A percentile compares a stretch with the other conserved stretches of the same genome.
Conservation (phyloP, 1,284 basidiomycete genomes). For the Ceratobasidium sp. region DNA sequence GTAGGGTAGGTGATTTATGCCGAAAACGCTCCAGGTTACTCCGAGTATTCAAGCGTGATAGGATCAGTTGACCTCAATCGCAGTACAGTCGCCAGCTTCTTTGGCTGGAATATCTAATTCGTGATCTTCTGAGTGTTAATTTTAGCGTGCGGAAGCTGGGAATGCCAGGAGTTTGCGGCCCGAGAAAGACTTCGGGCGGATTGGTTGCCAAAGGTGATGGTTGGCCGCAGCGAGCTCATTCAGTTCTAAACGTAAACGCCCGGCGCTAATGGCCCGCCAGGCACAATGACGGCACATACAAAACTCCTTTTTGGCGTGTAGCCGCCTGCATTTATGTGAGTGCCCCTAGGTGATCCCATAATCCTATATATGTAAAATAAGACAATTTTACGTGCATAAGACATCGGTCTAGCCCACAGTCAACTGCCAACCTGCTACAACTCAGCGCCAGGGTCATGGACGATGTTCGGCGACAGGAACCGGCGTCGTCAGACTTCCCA, state of each 20-base stretch:
- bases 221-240: not conserved
- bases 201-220: not conserved
- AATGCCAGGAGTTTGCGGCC: not conserved
- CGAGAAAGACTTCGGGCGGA: constrained; percentile 10
- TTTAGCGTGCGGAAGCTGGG: constrained; percentile 4
- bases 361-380: no score
- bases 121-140: constrained; percentile 15
- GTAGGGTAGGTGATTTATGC: not conserved
- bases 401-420: no score
- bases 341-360: no score
- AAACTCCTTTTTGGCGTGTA: no score
- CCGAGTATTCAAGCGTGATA: constrained; percentile 11
- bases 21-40: constrained; percentile 24
- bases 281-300: not conserved
- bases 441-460: constrained; percentile 25
- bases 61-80: constrained; percentile 20
- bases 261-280: not conserved
- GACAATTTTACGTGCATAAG: no score
- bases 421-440: constrained; percentile 4
- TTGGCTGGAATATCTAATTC: not conserved
- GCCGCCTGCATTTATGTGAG: no score
- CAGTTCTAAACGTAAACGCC: not conserved
- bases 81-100: not conserved
- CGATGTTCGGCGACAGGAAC: constrained; percentile 39
- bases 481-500: constrained; percentile 28